A percentile compares a stretch with the other conserved stretches of the same genome.
Conservation (phyloP, 2,329 filamentous ascomycete species). For the Sporothrix euskadiensis region DNA sequence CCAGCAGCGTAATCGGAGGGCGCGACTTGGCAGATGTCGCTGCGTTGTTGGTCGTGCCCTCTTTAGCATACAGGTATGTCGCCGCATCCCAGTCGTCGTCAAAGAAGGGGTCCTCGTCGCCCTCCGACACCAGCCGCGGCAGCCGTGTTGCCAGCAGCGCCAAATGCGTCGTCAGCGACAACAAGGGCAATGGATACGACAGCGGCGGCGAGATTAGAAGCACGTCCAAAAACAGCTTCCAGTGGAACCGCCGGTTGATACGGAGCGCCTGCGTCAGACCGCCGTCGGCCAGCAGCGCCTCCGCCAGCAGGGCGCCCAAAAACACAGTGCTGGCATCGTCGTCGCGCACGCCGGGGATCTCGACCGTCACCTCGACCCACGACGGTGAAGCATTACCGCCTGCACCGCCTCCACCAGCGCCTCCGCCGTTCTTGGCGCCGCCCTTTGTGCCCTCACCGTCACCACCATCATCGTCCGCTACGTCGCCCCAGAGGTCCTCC, state of each 20-base stretch:
- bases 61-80: slow-evolving; percentile 69
- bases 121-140: slow-evolving; percentile 80
- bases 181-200: slow-evolving; percentile 87
- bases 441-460: slow-evolving; percentile 6
- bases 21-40: slow-evolving; percentile 43
- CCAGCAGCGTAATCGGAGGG: slow-evolving; percentile 86
- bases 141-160: slow-evolving; percentile 85
- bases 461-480: slow-evolving; percentile 33
- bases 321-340: slow-evolving; percentile 90
- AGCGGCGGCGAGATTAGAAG: slow-evolving; percentile 89
- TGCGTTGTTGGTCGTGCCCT: background rate
- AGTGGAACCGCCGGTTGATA: slow-evolving; percentile 92
- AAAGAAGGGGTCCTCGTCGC: slow-evolving; percentile 95
- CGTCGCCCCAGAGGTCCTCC: slow-evolving; percentile 20
- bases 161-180: slow-evolving; percentile 90
- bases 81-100: slow-evolving; percentile 96
- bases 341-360: slow-evolving; percentile 87
- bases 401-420: slow-evolving; percentile 39
- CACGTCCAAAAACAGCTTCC: slow-evolving; percentile 94
- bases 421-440: slow-evolving; percentile 32
- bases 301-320: slow-evolving; percentile 80
- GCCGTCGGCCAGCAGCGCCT: slow-evolving; percentile 76
- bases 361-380: slow-evolving; percentile 89
- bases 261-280: slow-evolving; percentile 70
- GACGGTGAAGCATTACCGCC: slow-evolving; percentile 33